A percentile compares a stretch with the other conserved stretches of the same genome.
Evolutionary conservation across 2,329 filamentous ascomycete genomes (phyloP).

Genomic region (Teratosphaeria nubilosa): DNA sequence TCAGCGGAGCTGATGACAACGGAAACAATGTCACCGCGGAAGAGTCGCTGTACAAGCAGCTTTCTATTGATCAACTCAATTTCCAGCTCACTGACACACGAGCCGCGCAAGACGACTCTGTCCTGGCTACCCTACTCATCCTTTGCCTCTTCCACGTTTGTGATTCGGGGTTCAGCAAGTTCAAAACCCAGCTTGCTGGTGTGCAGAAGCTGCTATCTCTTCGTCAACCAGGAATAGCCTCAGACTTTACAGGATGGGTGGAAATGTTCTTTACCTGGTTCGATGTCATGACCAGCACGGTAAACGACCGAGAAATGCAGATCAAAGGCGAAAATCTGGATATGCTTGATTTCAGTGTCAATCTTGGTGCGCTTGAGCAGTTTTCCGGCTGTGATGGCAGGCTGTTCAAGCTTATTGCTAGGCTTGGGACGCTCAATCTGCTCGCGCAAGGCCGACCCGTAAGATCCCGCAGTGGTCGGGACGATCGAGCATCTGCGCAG

Average conservation of each 20-base stretch:
- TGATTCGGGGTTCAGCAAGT: constrained; percentile 84
- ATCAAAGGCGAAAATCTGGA: constrained; percentile 55
- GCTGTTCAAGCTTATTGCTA: constrained; percentile 76
- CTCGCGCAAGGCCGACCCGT: constrained; percentile 58
- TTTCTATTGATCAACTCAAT: constrained; percentile 75
- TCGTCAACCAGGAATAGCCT: constrained; percentile 49
- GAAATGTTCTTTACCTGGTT: constrained; percentile 90
- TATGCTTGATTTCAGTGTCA: constrained; percentile 52
- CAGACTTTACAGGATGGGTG: constrained; percentile 73
- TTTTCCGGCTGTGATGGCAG: constrained; percentile 77
- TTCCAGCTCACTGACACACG: constrained; percentile 67
- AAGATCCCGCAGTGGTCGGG: constrained; percentile 10
- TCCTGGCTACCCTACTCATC: constrained; percentile 76
- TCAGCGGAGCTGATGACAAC: constrained; percentile 16
- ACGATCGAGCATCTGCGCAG: background rate
- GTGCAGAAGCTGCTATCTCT: constrained; percentile 82
- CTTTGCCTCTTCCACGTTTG: constrained; percentile 89
- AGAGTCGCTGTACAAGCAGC: constrained; percentile 75
- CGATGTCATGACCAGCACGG: constrained; percentile 81
- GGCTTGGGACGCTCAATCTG: constrained; percentile 74
- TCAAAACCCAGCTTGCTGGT: constrained; percentile 85
- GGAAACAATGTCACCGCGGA: constrained; percentile 50
- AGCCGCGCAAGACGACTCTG: constrained; percentile 72
- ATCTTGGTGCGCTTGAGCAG: constrained; percentile 70
- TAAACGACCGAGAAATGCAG: constrained; percentile 84